A percentile compares a stretch with the other conserved stretches of the same genome.
These are phyloP conservation scores for Hydnomerulius pinastri DNA, from an alignment of 768 basidiomycete species.

Conservation along the genomic window DNA sequence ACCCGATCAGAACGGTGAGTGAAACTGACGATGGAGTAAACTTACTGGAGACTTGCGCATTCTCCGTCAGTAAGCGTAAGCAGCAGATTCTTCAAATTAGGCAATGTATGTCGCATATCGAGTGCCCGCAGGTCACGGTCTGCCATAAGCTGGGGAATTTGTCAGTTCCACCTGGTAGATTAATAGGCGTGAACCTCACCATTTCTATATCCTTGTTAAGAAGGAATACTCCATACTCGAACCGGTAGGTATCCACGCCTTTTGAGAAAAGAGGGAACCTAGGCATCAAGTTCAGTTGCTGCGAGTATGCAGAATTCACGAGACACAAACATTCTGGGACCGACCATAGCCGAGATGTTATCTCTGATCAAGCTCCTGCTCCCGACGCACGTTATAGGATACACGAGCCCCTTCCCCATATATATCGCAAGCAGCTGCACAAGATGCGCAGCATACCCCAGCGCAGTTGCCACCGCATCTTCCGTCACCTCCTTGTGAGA, in stretches of 20 bases:
- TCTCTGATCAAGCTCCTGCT: conserved; percentile 91
- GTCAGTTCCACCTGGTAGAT: conserved; percentile 7
- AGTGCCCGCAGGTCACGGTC: conserved; percentile 86
- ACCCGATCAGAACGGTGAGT: conserved; percentile 11
- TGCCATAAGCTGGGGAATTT: conserved; percentile 71
- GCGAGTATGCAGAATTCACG: conserved; percentile 2
- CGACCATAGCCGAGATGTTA: conserved; percentile 92
- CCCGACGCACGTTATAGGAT: conserved; percentile 88
- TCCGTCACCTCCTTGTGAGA: conserved; percentile 77
- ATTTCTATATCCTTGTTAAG: conserved; percentile 97
- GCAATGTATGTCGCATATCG: conserved; percentile 94
- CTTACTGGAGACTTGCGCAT: conserved; percentile 48
- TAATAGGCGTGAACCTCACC: conserved; percentile 42
- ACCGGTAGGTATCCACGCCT: conserved; percentile 95
- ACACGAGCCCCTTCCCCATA: conserved; percentile 72
- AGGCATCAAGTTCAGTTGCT: conserved; percentile 13
- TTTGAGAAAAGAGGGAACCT: conserved; percentile 96
- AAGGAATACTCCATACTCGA: conserved; percentile 96
- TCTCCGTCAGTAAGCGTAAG: conserved; percentile 82
- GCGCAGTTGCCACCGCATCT: conserved; percentile 82
- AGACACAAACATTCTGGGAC: conserved; percentile 80
- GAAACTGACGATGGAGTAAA: conserved; percentile 9
- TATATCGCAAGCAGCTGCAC: conserved; percentile 82
- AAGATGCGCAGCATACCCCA: conserved; percentile 89
- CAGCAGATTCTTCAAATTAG: conserved; percentile 92